Evolutionary conservation across 805 yeast species (phyloP).

Genomic region (Wickerhamiella brachini): DNA sequence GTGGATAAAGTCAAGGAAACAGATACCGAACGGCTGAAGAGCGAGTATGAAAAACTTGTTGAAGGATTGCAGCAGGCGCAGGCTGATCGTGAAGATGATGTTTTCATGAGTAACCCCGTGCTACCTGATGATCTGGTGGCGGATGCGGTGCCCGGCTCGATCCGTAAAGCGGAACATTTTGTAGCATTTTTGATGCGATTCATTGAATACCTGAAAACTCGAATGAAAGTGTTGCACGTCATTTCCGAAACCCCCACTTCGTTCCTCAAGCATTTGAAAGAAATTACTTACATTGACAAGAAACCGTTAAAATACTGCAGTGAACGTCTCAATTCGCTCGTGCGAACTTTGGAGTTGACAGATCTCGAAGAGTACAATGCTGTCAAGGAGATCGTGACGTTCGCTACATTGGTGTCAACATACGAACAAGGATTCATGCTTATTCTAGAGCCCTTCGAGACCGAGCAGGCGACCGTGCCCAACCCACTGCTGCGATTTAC

Average conservation of each 20-base stretch:
- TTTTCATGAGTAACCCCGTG: constrained; percentile 76
- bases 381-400: constrained; percentile 86
- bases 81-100: constrained; percentile 42
- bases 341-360: constrained; percentile 72
- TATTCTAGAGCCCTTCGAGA: constrained; percentile 90
- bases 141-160: constrained; percentile 96
- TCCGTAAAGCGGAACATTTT: constrained; percentile 93
- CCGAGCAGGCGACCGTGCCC: constrained; percentile 91
- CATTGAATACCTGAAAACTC: constrained; percentile 84
- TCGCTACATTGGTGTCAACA: constrained; percentile 91
- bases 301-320: constrained; percentile 89
- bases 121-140: constrained; percentile 71
- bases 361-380: constrained; percentile 90
- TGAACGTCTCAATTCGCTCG: constrained; percentile 76
- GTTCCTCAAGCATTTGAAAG: constrained; percentile 83
- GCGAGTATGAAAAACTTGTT: constrained; percentile 83
- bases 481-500: constrained; percentile 89
- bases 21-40: constrained; percentile 72
- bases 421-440: constrained; percentile 87
- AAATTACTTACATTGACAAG: constrained; percentile 78
- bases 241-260: constrained; percentile 96
- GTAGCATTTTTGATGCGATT: constrained; percentile 84
- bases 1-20: constrained; percentile 74
- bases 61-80: constrained; percentile 72
- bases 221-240: constrained; percentile 96